Conservation (phyloP, 75 land plant genomes). For the Pseudotsuga menziesii region DNA sequence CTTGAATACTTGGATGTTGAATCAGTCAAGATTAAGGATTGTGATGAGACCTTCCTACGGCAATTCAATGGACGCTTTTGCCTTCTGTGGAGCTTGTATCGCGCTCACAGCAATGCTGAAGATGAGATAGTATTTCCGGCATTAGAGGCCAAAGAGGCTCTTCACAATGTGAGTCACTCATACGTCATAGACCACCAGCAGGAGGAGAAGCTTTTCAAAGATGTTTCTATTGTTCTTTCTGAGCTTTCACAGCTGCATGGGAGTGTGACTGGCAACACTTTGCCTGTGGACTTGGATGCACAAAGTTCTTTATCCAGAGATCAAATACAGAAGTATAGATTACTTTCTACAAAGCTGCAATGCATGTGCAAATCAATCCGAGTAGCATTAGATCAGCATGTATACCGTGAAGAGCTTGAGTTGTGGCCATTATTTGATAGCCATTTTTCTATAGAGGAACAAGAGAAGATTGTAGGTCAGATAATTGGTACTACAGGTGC, state of each 20-base stretch:
- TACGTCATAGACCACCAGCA: constrained; percentile 72
- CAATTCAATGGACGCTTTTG: constrained; percentile 53
- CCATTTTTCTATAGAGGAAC: constrained; percentile 62
- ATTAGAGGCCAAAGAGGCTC: constrained; percentile 59
- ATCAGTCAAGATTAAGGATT: constrained; percentile 47
- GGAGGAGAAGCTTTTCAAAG: constrained; percentile 50
- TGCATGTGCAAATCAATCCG: constrained; percentile 59
- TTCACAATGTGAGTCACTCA: constrained; percentile 65
- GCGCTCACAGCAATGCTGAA: constrained; percentile 73
- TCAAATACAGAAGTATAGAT: constrained; percentile 11
- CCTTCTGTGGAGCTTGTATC: constrained; percentile 44
- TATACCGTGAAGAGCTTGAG: constrained; percentile 67
- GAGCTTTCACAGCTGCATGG: constrained; percentile 21
- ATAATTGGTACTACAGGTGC: constrained; percentile 74
- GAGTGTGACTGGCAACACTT: not conserved
- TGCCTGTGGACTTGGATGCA: constrained; percentile 4
- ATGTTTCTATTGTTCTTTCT: constrained; percentile 31
- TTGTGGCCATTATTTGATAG: constrained; percentile 62
- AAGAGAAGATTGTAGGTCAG: constrained; percentile 60
- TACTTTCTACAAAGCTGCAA: constrained; percentile 51
- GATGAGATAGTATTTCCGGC: constrained; percentile 85
- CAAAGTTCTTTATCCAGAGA: not conserved
- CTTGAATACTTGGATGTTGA: constrained; percentile 57
- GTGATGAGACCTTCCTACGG: constrained; percentile 26
- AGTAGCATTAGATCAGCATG: constrained; percentile 50